These are phyloP conservation scores for Choiromyces venosus DNA, from an alignment of 495 filamentous ascomycete species.

Conservation along the genomic window DNA sequence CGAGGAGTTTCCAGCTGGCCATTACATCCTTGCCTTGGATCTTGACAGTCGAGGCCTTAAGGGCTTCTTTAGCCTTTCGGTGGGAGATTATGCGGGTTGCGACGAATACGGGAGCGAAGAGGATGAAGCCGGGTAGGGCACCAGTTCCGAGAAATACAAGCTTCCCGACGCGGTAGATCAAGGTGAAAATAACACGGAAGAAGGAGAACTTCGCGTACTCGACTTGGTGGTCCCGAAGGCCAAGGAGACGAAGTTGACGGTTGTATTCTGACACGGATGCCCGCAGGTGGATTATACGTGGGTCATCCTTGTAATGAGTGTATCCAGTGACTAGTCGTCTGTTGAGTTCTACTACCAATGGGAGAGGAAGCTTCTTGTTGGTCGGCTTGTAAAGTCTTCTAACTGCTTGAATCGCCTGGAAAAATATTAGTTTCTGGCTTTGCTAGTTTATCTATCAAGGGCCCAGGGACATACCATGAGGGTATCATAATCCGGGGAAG, in stretches of 20 bases:
- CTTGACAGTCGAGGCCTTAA: slow-evolving; percentile 90
- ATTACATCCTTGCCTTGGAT: slow-evolving; percentile 91
- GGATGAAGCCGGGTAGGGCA: slow-evolving; percentile 76
- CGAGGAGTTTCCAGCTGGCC: slow-evolving; percentile 96
- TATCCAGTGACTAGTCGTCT: slow-evolving; percentile 88
- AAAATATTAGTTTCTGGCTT: slow-evolving; percentile 40
- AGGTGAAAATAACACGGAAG: slow-evolving; percentile 63
- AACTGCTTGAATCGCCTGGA: slow-evolving; percentile 80
- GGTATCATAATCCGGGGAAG: slow-evolving; percentile 91
- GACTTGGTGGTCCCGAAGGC: slow-evolving; percentile 91
- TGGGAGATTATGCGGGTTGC: slow-evolving; percentile 83
- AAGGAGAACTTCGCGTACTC: slow-evolving; percentile 81
- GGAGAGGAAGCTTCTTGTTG: slow-evolving; percentile 87
- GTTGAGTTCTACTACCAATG: slow-evolving; percentile 94
- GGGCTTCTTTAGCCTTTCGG: slow-evolving; percentile 80
- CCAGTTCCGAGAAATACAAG: slow-evolving; percentile 68
- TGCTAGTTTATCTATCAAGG: neutral
- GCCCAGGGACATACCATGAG: slow-evolving; percentile 62
- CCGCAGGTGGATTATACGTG: slow-evolving; percentile 71
- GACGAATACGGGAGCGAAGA: slow-evolving; percentile 89
- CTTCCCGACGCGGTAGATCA: slow-evolving; percentile 75
- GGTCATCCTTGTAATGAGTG: slow-evolving; percentile 84
- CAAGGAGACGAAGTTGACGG: slow-evolving; percentile 73
- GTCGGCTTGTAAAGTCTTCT: slow-evolving; percentile 88
- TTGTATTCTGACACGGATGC: slow-evolving; percentile 82